Base-by-base conservation (phyloP, 1,284 basidiomycete species). In the Malassezia dermatis region DNA sequence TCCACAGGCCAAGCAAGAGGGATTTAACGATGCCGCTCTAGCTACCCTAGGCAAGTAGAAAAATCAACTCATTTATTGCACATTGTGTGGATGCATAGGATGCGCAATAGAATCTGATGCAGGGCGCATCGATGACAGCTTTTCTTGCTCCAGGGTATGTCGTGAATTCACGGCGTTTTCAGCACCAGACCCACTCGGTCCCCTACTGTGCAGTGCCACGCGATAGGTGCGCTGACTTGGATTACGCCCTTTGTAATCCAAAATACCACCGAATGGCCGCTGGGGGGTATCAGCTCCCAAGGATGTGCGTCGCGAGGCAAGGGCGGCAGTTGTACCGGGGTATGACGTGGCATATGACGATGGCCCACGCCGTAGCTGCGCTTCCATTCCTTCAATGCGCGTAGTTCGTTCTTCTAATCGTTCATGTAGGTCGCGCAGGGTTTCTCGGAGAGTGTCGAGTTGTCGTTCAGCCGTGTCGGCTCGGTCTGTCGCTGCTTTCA, bases 401-500 rank as follows among this genome's bases (percentile, higher is more conserved):
- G 26, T 6, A 24, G 12, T 44, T 21, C 49, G 28, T 10, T 51
- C 49, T 12, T 40, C 46, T 24, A 56, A 48, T 12, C 48, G 48
- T n/a, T 56, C 53, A 19, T 50, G 47, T 17, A 56, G 28, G n/a
- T 51, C 48, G 12, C 43, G 54, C 27, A 56, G 34, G 12, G 54
- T 40, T 8, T 27, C 26, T 6, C 55, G 55, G 21, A 57, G 27
- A 4, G 34, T 31, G 7, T 48, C 55, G 7, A 52, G 8, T 31
- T 52, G 35, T 13, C 13, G 15, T 17, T 50, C 50, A 7, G 49
- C 39, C 35, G 35, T 28, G 8, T 24, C 15, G 7, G 35, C 21
- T 2, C 50, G 50, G 7, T 51, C 28, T 19, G 39, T 32, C 28
- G 31, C 44, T 41, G 82, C 80, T 17, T 80, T 76, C 42, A 90